Conservation (phyloP, 2,329 filamentous ascomycete species). For the Chrysosporium queenslandicum region DNA sequence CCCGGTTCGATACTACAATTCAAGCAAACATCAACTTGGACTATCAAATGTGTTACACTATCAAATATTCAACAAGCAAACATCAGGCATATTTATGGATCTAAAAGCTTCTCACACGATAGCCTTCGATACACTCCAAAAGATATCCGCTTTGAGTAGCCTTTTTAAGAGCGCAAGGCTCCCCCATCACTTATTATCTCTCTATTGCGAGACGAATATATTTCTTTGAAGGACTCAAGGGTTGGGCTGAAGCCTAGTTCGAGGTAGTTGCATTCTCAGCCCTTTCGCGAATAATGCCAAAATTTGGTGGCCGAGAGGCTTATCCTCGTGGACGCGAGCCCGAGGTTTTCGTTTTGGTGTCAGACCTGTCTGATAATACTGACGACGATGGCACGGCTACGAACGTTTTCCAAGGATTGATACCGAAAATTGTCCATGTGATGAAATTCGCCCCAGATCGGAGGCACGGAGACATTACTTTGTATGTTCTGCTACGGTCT, state of each 20-base stretch:
- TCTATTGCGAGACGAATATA: no score
- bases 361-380: neutral
- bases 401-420: neutral
- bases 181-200: no score
- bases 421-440: neutral
- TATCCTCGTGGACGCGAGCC: neutral
- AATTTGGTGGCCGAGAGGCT: conserved; percentile 1
- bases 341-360: neutral
- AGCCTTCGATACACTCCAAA: neutral
- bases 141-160: neutral
- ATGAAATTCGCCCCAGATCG: neutral
- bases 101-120: neutral
- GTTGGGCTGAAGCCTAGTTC: no score
- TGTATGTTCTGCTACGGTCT: neutral
- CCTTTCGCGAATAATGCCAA: neutral
- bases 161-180: neutral
- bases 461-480: neutral
- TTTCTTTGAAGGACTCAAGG: no score
- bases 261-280: neutral
- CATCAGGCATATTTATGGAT: neutral
- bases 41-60: neutral
- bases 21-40: neutral
- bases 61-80: neutral
- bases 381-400: neutral
- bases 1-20: neutral